Conservation (phyloP, 2,329 filamentous ascomycete genomes). For the Coleophoma crateriformis region DNA sequence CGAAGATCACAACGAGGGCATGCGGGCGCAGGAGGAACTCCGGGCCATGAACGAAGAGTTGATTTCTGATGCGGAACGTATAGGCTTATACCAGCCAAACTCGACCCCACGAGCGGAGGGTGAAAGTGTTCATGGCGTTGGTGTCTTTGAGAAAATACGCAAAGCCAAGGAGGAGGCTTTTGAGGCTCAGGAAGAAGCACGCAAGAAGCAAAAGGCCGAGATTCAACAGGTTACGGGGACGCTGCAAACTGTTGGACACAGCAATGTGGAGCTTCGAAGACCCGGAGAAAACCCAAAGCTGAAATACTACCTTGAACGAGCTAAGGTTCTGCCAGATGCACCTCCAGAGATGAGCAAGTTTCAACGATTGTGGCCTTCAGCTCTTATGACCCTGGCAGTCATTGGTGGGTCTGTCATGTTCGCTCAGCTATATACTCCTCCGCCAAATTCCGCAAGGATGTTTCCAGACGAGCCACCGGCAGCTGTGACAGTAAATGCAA, state of each 20-base stretch:
- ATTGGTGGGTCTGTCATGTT: conserved; percentile 37
- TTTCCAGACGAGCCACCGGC: conserved; percentile 57
- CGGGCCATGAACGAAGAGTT: conserved; percentile 40
- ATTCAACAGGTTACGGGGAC: conserved; percentile 20
- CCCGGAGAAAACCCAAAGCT: conserved; percentile 20
- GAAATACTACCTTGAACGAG: conserved; percentile 31
- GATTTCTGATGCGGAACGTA: conserved; percentile 19
- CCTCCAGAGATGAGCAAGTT: conserved; percentile 46
- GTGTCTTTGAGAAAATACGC: conserved; percentile 51
- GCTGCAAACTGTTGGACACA: conserved; percentile 11
- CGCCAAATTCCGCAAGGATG: conserved; percentile 41
- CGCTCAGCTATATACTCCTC: conserved; percentile 46
- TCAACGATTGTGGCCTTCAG: conserved; percentile 50
- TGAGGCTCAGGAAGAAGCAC: conserved; percentile 39
- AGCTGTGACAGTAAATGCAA: conserved; percentile 54
- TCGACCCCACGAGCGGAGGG: conserved; percentile 6
- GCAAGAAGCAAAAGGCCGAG: conserved; percentile 32
- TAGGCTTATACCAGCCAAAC: conserved; percentile 23
- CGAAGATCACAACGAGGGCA: conserved; percentile 54
- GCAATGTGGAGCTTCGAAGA: conserved; percentile 19
- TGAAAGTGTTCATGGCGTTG: conserved; percentile 50
- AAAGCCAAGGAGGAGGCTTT: conserved; percentile 40
- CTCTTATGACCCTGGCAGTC: conserved; percentile 40
- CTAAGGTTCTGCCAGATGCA: conserved; percentile 43
- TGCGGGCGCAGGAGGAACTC: conserved; percentile 59